Evolutionary conservation across 345 rosid genomes (phyloP).

Genomic region (Cochlearia excelsa): DNA sequence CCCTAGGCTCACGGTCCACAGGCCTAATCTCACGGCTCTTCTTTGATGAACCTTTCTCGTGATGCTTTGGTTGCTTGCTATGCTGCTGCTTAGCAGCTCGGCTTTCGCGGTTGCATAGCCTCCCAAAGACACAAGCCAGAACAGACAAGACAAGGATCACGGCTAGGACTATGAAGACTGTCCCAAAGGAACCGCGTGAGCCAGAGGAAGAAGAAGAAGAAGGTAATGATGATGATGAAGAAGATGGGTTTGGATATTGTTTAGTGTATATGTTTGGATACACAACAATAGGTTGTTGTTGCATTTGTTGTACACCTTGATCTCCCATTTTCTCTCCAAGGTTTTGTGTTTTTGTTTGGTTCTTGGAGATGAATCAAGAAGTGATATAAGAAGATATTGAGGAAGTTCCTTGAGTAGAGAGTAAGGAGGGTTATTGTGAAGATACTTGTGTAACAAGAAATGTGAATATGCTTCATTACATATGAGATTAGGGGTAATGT

Average conservation of each 20-base stretch:
- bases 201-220: slow-evolving; percentile 36
- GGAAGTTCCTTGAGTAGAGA: slow-evolving; percentile 41
- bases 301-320: slow-evolving; percentile 38
- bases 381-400: slow-evolving; percentile 14
- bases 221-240: slow-evolving; percentile 22
- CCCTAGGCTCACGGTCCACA: too few relatives aligned
- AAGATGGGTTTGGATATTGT: slow-evolving; percentile 40
- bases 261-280: slow-evolving; percentile 51
- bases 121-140: slow-evolving; percentile 46
- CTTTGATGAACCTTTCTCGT: not conserved
- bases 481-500: slow-evolving; percentile 29
- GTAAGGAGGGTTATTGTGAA: slow-evolving; percentile 34
- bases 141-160: slow-evolving; percentile 43
- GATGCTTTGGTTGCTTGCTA: slow-evolving; percentile 25
- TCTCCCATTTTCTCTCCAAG: slow-evolving; percentile 29
- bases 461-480: slow-evolving; percentile 32
- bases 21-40: too few relatives aligned
- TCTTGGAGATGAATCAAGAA: slow-evolving; percentile 19
- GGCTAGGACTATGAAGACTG: slow-evolving; percentile 51
- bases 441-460: slow-evolving; percentile 37
- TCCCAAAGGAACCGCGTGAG: slow-evolving; percentile 65
- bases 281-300: slow-evolving; percentile 52
- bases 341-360: slow-evolving; percentile 10
- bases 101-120: slow-evolving; percentile 38
- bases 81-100: slow-evolving; percentile 23